Conservation (phyloP, 2,329 filamentous ascomycete genomes). For the Trichophyton rubrum region DNA sequence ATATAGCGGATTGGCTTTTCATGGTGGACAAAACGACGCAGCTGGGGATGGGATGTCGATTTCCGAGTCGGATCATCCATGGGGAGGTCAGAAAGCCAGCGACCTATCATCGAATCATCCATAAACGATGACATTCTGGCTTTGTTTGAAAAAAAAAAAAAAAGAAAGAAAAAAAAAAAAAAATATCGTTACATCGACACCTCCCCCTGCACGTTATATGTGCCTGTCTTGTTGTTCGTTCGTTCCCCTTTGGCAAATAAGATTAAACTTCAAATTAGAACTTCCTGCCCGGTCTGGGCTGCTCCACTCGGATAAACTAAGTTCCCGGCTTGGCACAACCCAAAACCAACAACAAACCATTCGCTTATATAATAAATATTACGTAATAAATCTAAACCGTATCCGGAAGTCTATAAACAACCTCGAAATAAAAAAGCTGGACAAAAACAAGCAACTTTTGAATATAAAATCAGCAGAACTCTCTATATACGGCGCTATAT, state of each 20-base stretch:
- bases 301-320: not conserved
- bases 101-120: conserved; percentile 10
- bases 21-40: conserved; percentile 12
- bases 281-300: too few species aligned
- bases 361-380: not conserved
- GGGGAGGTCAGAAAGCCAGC: conserved; percentile 8
- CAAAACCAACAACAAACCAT: not conserved
- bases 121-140: not conserved
- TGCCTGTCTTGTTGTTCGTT: not conserved
- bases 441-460: too few species aligned
- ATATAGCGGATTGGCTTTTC: conserved; percentile 5
- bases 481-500: not conserved
- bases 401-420: not conserved
- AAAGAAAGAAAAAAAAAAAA: too few species aligned
- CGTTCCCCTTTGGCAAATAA: not conserved
- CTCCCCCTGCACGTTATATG: not conserved
- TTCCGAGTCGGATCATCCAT: conserved; percentile 11
- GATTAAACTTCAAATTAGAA: not conserved
- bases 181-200: not conserved
- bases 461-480: not conserved
- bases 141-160: too few species aligned
- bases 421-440: not conserved
- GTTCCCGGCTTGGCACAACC: not conserved
- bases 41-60: conserved; percentile 4
- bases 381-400: not conserved